Percentiles rank a stretch among this genome's conserved stretches.
Evolutionary conservation across 768 basidiomycete genomes (phyloP).

Genomic region (Boletus eberwhitei): DNA sequence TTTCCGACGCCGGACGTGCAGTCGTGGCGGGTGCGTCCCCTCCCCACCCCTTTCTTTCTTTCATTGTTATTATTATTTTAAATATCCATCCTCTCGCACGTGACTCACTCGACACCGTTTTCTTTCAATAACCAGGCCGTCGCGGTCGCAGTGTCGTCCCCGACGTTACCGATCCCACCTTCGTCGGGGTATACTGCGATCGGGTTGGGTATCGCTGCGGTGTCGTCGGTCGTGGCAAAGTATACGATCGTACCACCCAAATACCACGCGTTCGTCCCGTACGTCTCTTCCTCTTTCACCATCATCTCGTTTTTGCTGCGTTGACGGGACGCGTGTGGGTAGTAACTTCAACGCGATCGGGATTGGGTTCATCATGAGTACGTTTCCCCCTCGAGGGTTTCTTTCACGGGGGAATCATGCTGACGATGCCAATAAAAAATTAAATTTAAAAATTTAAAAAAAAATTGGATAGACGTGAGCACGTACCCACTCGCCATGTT

Average conservation of each 20-base stretch:
- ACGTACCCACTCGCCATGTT: constrained; percentile 25
- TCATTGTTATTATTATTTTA: no score
- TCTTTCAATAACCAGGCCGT: constrained; percentile 1
- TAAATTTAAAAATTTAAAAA: no score
- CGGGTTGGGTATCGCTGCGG: constrained; percentile 44
- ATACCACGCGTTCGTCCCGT: constrained; percentile 24
- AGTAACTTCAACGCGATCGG: constrained; percentile 29
- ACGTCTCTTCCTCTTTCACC: constrained; percentile 1
- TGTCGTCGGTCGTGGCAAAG: constrained; percentile 44
- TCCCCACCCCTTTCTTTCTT: not conserved
- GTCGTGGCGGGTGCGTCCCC: constrained; percentile 18
- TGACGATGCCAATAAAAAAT: no score
- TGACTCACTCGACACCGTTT: no score
- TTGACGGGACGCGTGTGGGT: not conserved
- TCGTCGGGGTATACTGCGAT: constrained; percentile 60
- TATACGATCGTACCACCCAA: constrained; percentile 21
- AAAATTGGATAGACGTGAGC: constrained; percentile 11
- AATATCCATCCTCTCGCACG: no score
- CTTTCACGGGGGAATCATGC: no score
- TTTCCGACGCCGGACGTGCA: constrained; percentile 27
- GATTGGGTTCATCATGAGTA: constrained; percentile 5
- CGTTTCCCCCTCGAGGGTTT: not conserved
- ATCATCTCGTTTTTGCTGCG: not conserved
- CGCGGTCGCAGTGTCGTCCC: constrained; percentile 20
- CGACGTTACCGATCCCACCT: constrained; percentile 40